Evolutionary conservation across 2,329 filamentous ascomycete species (phyloP), one percentile per base, ranked within the genome.

Genomic region (Knufia fluminis): DNA sequence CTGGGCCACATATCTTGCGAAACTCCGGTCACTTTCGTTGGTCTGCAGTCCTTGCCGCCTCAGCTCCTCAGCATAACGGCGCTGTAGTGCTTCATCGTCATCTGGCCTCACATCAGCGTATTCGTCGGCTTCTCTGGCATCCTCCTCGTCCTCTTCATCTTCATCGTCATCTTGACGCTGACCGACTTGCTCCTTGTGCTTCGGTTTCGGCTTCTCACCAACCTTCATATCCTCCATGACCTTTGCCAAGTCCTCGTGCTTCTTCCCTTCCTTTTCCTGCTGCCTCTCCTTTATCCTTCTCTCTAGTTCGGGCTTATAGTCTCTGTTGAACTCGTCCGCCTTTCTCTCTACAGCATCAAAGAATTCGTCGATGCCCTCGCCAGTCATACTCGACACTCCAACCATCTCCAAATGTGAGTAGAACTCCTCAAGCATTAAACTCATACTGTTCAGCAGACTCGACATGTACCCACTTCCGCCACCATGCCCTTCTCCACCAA

Each of bases 391-490:
- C 58, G 87, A 94, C 10, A 98, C 94, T 0, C 85, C 89, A 0
- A 98, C 91, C 7, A 98, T 86, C 62, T 81, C 94, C 28, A 98
- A 73, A 62, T 97, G 89, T 33, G 87, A 83, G 68, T 98, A 98
- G 63, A 98, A 98, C 65, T 98, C 92, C 62, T 98, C 92, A 28
- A 98, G 74, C 77, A 98, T 88, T 54, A 97, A 73, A 62, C 88
- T 95, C 92, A 98, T 98, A 62, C 88, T 95, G 74, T 96, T 97
- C 46, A 98, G 76, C 49, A 97, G 71, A 57, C 86, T 94, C 48
- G 86, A 85, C 92, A 98, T 97, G 71, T 98, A 98, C 12, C 92
- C 92, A 58, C 84, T 92, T 9, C 89, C 89, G 3, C 82, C 79
- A 57, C 89, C 86, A 2, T 77, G 74, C 12, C 84, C 88, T 23